These are phyloP conservation scores for Lactarius pseudohatsudake DNA, from an alignment of 768 basidiomycete genomes.

Conservation along the genomic window DNA sequence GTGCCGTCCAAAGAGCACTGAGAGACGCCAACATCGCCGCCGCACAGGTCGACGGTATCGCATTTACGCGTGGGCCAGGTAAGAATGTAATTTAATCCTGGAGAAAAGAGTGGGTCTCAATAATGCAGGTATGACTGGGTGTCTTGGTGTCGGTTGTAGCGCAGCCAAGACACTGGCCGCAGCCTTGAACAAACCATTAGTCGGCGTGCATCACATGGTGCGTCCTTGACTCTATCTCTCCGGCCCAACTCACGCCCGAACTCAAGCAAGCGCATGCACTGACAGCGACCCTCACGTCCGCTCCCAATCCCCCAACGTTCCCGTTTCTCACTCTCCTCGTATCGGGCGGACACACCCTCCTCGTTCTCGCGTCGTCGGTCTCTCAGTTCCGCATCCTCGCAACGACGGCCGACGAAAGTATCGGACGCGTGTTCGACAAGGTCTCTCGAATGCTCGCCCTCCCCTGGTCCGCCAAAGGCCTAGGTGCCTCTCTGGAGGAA, in stretches of 20 bases:
- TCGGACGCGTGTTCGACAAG: conserved; percentile 85
- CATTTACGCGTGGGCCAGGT: conserved; percentile 90
- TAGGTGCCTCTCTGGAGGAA: conserved; percentile 79
- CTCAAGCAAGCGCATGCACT: conserved; percentile 85
- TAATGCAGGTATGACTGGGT: conserved; percentile 69
- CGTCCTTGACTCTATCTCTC: conserved; percentile 25
- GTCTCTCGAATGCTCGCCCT: conserved; percentile 69
- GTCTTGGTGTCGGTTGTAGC: conserved; percentile 74
- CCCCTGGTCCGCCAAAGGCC: conserved; percentile 60
- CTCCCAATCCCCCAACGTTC: conserved; percentile 50
- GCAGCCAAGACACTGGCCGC: conserved; percentile 87
- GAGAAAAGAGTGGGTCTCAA: neutral
- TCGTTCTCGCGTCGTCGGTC: conserved; percentile 67
- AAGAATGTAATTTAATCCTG: neutral
- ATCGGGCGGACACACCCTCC: conserved; percentile 92
- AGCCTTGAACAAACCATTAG: conserved; percentile 69
- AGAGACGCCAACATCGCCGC: conserved; percentile 58
- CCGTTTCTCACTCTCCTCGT: conserved; percentile 89
- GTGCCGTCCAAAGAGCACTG: conserved; percentile 68
- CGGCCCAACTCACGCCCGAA: conserved; percentile 10
- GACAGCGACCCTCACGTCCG: conserved; percentile 29
- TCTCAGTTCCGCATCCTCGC: conserved; percentile 67
- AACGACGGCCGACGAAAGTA: conserved; percentile 69
- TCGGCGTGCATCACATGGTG: conserved; percentile 97
- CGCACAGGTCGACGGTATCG: conserved; percentile 77